Evolutionary conservation across 1,284 basidiomycete genomes (phyloP).

Genomic region (Sporisorium reilianum): DNA sequence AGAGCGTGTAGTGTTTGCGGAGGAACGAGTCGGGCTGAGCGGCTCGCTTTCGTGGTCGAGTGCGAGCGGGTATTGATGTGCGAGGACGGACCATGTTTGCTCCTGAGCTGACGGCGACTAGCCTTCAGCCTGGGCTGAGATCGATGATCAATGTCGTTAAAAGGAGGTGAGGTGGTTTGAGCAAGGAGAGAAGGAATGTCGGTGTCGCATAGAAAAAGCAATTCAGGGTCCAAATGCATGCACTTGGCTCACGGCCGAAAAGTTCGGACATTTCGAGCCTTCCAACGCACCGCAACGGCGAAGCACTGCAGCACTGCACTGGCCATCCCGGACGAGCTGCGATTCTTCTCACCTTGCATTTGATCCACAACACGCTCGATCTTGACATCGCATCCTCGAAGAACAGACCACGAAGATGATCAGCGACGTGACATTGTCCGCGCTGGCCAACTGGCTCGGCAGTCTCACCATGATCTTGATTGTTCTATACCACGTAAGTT

Average conservation of each 20-base stretch:
- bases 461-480: slow-evolving; percentile 64
- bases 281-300: slow-evolving; percentile 9
- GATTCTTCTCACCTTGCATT: not conserved
- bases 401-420: slow-evolving; percentile 42
- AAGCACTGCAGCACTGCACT: slow-evolving; percentile 20
- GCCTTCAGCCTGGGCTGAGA: not conserved
- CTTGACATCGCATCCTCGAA: not conserved
- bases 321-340: slow-evolving; percentile 10
- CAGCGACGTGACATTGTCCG: slow-evolving; percentile 62
- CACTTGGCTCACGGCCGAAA: slow-evolving; percentile 28
- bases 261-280: not conserved
- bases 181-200: not conserved
- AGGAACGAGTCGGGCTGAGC: slow-evolving; percentile 17
- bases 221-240: slow-evolving; percentile 29
- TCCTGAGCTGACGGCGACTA: not conserved
- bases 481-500: slow-evolving; percentile 64
- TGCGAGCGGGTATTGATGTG: slow-evolving; percentile 4
- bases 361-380: not conserved
- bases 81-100: slow-evolving; percentile 7
- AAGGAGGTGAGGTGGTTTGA: too few relatives aligned
- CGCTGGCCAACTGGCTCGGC: slow-evolving; percentile 65
- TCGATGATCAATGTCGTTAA: not conserved
- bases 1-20: slow-evolving; percentile 27
- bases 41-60: slow-evolving; percentile 14
- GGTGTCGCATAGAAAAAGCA: not conserved